phyloP scores from a whole-genome alignment of 768 basidiomycete genomes.

The Amanita muscaria region DNA sequence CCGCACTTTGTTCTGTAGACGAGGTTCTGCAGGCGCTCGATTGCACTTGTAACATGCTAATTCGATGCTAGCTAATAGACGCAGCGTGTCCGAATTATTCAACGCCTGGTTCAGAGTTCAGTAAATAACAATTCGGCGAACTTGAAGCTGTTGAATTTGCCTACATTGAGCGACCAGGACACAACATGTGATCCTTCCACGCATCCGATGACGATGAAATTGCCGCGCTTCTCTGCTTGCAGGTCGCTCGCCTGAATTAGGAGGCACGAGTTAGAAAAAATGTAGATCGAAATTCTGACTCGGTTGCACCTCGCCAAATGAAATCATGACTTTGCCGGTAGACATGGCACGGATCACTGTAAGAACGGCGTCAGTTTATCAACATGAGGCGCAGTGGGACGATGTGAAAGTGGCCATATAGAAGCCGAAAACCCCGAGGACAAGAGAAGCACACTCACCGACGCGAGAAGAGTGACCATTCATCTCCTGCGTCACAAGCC shows the following conservation, averaged over 20 bases:
- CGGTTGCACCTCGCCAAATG: slow-evolving; percentile 68
- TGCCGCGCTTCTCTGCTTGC: slow-evolving; percentile 81
- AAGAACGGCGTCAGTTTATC: neutral
- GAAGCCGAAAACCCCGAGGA: neutral
- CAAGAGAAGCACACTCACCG: slow-evolving; percentile 38
- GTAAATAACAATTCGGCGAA: slow-evolving; percentile 6
- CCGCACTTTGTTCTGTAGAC: slow-evolving; percentile 51
- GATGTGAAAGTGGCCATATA: neutral
- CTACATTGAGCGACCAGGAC: slow-evolving; percentile 80
- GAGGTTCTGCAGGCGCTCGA: slow-evolving; percentile 59
- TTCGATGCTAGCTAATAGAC: slow-evolving; percentile 75
- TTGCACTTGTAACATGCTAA: slow-evolving; percentile 76
- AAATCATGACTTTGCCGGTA: slow-evolving; percentile 58
- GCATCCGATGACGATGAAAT: slow-evolving; percentile 78
- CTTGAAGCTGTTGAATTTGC: slow-evolving; percentile 16
- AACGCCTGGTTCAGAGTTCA: slow-evolving; percentile 45
- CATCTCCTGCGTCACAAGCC: slow-evolving; percentile 66
- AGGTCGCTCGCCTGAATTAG: slow-evolving; percentile 50
- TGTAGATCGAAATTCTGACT: too few relatives aligned
- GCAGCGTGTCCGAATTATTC: slow-evolving; percentile 77
- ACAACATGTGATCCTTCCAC: slow-evolving; percentile 67
- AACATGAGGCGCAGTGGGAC: neutral
- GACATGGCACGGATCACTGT: slow-evolving; percentile 57
- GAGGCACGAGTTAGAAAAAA: slow-evolving; percentile 8
- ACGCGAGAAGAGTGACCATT: slow-evolving; percentile 72